Conservation (phyloP, 1,284 basidiomycete species). For the Rhodotorula sp. region DNA sequence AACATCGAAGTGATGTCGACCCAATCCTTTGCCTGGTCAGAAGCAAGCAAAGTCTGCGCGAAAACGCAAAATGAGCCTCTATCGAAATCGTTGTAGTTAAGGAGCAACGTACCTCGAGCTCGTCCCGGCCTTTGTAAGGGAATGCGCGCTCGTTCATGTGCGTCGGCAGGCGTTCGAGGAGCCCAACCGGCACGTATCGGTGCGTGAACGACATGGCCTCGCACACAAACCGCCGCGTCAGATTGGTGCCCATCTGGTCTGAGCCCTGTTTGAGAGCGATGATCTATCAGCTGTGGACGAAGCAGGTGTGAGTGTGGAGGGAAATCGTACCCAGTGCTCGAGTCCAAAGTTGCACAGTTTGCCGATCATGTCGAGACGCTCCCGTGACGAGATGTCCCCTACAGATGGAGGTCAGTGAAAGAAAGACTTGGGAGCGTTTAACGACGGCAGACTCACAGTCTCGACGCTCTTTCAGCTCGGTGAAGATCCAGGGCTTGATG, state of each 20-base stretch:
- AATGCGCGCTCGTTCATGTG: constrained; percentile 81
- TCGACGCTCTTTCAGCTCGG: constrained; percentile 81
- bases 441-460: constrained; percentile 69
- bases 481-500: constrained; percentile 97
- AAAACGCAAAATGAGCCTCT: constrained; percentile 1
- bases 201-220: constrained; percentile 94
- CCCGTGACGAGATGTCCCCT: constrained; percentile 86
- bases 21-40: constrained; percentile 83
- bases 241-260: constrained; percentile 86
- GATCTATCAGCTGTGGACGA: neutral
- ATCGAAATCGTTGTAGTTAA: no score
- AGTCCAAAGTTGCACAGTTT: constrained; percentile 62
- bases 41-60: constrained; percentile 77
- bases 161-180: constrained; percentile 80
- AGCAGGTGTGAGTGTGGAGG: neutral
- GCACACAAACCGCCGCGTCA: constrained; percentile 88
- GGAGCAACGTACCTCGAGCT: constrained; percentile 56
- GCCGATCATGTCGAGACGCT: constrained; percentile 82
- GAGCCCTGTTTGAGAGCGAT: constrained; percentile 57
- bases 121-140: constrained; percentile 64
- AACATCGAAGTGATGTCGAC: constrained; percentile 87
- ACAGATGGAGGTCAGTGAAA: neutral
- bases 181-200: constrained; percentile 88
- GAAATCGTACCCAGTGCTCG: constrained; percentile 43
- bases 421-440: no score